These are phyloP conservation scores for Neurospora tetraspora DNA, from an alignment of 495 filamentous ascomycete species.

Conservation along the genomic window DNA sequence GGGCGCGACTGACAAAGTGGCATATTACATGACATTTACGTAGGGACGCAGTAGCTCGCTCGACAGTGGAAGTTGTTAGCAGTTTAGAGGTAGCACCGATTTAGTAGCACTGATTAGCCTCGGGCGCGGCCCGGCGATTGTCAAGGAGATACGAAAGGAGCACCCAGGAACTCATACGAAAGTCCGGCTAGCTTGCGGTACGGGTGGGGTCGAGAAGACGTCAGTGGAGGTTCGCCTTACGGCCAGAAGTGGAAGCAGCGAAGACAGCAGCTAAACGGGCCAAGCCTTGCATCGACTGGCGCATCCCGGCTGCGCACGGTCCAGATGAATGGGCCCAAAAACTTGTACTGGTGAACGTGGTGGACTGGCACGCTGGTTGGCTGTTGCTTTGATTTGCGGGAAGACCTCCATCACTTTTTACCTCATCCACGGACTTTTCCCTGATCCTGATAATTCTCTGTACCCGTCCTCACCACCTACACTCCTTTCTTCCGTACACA, in stretches of 20 bases:
- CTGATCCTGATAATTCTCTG: neutral
- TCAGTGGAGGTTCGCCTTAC: neutral
- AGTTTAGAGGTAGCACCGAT: neutral
- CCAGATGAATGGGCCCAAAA: neutral
- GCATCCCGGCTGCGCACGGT: neutral
- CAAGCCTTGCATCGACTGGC: neutral
- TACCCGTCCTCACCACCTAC: constrained; percentile 4
- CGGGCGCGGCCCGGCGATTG: neutral
- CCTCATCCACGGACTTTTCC: constrained; percentile 7
- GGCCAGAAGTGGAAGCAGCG: neutral
- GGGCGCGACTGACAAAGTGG: neutral
- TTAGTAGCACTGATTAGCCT: neutral
- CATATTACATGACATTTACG: neutral
- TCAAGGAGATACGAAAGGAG: neutral
- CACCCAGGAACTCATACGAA: too few relatives aligned
- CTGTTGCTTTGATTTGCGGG: constrained; percentile 1
- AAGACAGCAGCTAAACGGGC: neutral
- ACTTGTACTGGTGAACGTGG: neutral
- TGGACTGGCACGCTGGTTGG: neutral
- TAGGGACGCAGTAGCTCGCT: neutral
- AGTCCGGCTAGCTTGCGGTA: neutral
- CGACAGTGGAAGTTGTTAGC: neutral
- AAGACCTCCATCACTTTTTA: constrained; percentile 6
- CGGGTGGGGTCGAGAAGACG: neutral
- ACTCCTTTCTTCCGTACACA: neutral